A percentile compares a stretch with the other conserved stretches of the same genome.
These are phyloP conservation scores for Chrysoporthe puriensis DNA, from an alignment of 2,329 filamentous ascomycete species.

Conservation along the genomic window DNA sequence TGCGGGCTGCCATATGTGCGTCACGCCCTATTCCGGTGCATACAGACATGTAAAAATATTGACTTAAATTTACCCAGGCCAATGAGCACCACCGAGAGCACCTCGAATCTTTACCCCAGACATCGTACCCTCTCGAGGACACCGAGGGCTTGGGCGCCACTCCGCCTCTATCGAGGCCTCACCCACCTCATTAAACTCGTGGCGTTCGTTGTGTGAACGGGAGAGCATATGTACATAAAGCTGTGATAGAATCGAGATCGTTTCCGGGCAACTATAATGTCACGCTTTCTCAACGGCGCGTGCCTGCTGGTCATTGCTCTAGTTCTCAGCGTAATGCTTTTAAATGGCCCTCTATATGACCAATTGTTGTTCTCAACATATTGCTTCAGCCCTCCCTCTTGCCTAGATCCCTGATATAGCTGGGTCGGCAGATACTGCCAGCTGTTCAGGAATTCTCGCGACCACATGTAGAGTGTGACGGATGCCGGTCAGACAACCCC, in stretches of 20 bases:
- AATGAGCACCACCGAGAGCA: slow-evolving; percentile 86
- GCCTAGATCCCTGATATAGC: neutral
- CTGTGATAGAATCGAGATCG: slow-evolving; percentile 5
- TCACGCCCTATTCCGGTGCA: slow-evolving; percentile 28
- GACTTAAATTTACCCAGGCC: slow-evolving; percentile 59
- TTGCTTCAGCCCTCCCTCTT: neutral
- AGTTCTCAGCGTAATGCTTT: neutral
- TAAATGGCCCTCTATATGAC: neutral
- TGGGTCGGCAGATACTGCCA: neutral
- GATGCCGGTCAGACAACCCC: neutral
- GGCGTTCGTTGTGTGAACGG: neutral
- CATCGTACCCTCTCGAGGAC: slow-evolving; percentile 74
- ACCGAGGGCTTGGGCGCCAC: slow-evolving; percentile 39
- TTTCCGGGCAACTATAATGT: neutral
- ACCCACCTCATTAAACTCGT: slow-evolving; percentile 19
- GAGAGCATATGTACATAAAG: slow-evolving; percentile 20
- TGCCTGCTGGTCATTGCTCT: neutral
- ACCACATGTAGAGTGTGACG: neutral
- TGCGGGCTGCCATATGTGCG: slow-evolving; percentile 92
- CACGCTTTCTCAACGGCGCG: neutral
- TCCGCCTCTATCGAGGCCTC: slow-evolving; percentile 26
- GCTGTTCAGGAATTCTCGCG: neutral
- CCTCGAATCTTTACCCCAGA: slow-evolving; percentile 79
- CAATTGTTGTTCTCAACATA: neutral
- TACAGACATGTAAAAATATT: neutral